These are phyloP conservation scores for Aspergillus jensenii DNA, from an alignment of 2,329 filamentous ascomycete genomes.

Conservation along the genomic window DNA sequence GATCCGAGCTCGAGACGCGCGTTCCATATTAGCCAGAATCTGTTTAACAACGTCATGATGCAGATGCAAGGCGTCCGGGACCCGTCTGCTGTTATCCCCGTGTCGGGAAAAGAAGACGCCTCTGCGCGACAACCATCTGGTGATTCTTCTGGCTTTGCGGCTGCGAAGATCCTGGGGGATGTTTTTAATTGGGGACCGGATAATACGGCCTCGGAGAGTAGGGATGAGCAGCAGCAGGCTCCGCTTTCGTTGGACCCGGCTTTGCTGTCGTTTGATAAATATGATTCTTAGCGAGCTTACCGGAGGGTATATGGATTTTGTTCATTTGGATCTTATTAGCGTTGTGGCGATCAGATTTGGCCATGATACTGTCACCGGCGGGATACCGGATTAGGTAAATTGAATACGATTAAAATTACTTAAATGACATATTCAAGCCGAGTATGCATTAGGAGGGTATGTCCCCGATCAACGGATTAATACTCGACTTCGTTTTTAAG, in stretches of 20 bases:
- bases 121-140: neutral
- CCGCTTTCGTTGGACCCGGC: neutral
- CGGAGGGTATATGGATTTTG: no score
- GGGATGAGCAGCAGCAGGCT: neutral
- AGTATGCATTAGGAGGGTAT: no score
- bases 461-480: no score
- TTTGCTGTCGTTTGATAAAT: neutral
- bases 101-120: neutral
- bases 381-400: no score
- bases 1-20: constrained; percentile 1
- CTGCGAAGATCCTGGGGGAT: neutral
- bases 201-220: neutral
- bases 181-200: neutral
- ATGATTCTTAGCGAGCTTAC: no score
- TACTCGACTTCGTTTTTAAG: no score
- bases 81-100: neutral
- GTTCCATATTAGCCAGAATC: neutral
- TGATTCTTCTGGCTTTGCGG: neutral
- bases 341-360: no score
- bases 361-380: no score
- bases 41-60: neutral
- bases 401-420: no score
- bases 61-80: neutral
- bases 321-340: no score
- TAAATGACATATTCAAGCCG: no score